These are phyloP conservation scores for Tolypocladium tropicale DNA, from an alignment of 2,329 filamentous ascomycete species.

Conservation along the genomic window DNA sequence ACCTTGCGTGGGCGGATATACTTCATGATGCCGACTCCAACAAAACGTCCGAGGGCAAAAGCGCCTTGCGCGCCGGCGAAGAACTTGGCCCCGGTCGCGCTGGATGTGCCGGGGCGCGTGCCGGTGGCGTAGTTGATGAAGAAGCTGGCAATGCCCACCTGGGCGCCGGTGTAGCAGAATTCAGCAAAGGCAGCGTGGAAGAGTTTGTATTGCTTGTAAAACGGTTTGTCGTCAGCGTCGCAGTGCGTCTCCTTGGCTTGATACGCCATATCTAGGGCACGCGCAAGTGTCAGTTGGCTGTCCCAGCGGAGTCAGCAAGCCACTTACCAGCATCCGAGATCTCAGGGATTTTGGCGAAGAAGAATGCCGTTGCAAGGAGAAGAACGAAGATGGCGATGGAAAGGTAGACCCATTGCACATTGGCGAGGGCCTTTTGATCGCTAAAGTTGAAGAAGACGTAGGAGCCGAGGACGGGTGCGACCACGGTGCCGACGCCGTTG, in stretches of 20 bases:
- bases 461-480: conserved; percentile 63
- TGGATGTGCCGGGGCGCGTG: conserved; percentile 40
- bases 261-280: conserved; percentile 47
- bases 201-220: conserved; percentile 61
- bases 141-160: conserved; percentile 55
- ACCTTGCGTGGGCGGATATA: conserved; percentile 55
- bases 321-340: conserved; percentile 43
- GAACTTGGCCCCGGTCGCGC: conserved; percentile 49
- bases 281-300: conserved; percentile 3
- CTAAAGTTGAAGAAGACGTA: conserved; percentile 62
- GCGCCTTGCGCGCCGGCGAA: conserved; percentile 65
- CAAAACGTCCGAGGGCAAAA: conserved; percentile 64
- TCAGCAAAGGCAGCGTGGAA: conserved; percentile 69
- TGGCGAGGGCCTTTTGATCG: conserved; percentile 45
- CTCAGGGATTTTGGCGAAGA: conserved; percentile 57
- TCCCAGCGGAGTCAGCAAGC: no score
- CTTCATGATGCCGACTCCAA: conserved; percentile 56
- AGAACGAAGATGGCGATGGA: conserved; percentile 64
- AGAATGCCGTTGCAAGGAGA: conserved; percentile 55
- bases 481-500: conserved; percentile 63
- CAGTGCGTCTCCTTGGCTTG: conserved; percentile 46
- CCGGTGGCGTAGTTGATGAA: conserved; percentile 67
- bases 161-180: conserved; percentile 69
- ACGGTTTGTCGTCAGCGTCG: conserved; percentile 47
- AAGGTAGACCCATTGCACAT: conserved; percentile 70